phyloP scores from a whole-genome alignment of 352 stramenopile species.

The Phytophthora pini region DNA sequence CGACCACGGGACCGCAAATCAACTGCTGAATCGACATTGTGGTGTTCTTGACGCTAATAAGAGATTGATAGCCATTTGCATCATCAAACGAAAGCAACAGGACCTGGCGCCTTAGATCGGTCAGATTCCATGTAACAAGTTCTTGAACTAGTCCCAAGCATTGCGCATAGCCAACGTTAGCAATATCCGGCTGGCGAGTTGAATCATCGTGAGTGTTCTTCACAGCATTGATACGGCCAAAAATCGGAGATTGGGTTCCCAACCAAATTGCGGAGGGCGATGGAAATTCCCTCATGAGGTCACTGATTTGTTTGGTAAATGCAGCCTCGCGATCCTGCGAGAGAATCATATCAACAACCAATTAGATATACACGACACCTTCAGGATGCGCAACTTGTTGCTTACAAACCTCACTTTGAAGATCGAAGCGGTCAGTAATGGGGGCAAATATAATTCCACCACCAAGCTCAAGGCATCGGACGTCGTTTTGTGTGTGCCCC shows the following conservation, averaged over 20 bases:
- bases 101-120: conserved; percentile 25
- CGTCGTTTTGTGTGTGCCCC: not conserved
- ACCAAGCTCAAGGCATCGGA: conserved; percentile 14
- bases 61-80: conserved; percentile 22
- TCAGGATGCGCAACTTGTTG: not conserved
- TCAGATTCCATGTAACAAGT: conserved; percentile 41
- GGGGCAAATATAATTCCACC: conserved; percentile 13
- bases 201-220: not conserved
- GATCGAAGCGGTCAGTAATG: conserved; percentile 7
- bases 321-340: conserved; percentile 5
- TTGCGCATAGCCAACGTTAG: not conserved
- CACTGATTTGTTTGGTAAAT: conserved; percentile 7
- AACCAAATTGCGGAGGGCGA: conserved; percentile 12
- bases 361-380: not conserved
- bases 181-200: not conserved
- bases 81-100: conserved; percentile 30
- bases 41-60: conserved; percentile 46
- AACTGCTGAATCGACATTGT: conserved; percentile 42
- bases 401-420: conserved; percentile 25
- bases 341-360: not conserved
- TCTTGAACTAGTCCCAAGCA: conserved; percentile 31
- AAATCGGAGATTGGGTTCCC: conserved; percentile 14
- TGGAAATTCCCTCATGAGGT: conserved; percentile 21
- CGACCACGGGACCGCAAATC: conserved; percentile 46
- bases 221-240: not conserved